Percentiles rank a stretch among this genome's conserved stretches.
phyloP scores from a whole-genome alignment of 2,329 filamentous ascomycete species.

The Chaetomium sp. region DNA sequence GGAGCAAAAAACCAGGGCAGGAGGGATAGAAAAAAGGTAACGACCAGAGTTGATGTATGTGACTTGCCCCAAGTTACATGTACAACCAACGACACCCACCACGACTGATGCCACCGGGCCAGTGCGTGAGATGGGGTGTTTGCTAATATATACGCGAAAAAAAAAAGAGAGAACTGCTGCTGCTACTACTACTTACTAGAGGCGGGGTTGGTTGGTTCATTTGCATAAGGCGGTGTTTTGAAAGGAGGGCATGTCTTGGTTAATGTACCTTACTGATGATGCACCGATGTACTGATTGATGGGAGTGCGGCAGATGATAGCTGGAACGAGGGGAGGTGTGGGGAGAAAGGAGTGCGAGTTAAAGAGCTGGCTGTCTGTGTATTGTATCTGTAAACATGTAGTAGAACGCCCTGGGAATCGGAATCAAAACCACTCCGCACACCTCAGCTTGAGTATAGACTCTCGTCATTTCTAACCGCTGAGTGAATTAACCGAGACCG shows the following conservation, averaged over 20 bases:
- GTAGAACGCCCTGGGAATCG: background rate
- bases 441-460: background rate
- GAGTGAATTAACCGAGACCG: background rate
- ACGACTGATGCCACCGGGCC: background rate
- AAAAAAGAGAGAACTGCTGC: background rate
- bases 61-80: background rate
- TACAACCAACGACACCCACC: background rate
- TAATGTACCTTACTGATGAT: background rate
- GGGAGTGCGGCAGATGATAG: background rate
- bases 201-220: background rate
- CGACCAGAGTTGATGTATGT: background rate
- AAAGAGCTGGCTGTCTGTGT: background rate
- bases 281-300: background rate
- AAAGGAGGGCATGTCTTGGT: background rate
- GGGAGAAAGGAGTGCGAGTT: background rate
- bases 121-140: background rate
- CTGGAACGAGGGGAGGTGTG: background rate
- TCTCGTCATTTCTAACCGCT: background rate
- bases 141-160: background rate
- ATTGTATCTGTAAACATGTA: slow-evolving; percentile 3
- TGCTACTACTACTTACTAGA: background rate
- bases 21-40: background rate
- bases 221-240: background rate
- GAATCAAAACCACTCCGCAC: slow-evolving; percentile 1
- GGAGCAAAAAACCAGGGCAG: background rate